These are phyloP conservation scores for Pichia kudriavzevii DNA, from an alignment of 1,139 yeast species.

Conservation along the genomic window DNA sequence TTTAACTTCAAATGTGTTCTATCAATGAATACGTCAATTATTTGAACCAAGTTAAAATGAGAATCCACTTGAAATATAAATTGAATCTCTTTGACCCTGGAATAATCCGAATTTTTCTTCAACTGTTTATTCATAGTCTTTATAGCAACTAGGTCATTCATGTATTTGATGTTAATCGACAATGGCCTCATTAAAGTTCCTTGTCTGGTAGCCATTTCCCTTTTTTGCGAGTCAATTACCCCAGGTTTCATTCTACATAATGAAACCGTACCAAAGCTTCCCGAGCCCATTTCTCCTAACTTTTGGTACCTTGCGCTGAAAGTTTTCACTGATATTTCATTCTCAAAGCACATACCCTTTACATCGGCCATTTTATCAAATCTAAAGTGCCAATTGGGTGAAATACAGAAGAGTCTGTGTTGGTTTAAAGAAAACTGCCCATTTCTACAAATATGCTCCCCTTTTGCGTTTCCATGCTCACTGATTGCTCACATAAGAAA, in stretches of 20 bases:
- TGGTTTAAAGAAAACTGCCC: too few species aligned
- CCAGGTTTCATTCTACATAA: slow-evolving; percentile 42
- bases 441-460: too few species aligned
- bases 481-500: too few species aligned
- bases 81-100: slow-evolving; percentile 62
- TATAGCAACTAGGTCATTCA: slow-evolving; percentile 61
- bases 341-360: too few species aligned
- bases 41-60: slow-evolving; percentile 63
- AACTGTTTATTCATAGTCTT: slow-evolving; percentile 65
- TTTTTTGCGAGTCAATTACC: slow-evolving; percentile 1
- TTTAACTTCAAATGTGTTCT: slow-evolving; percentile 49
- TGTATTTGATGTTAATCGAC: slow-evolving; percentile 17
- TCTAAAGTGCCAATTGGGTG: too few species aligned
- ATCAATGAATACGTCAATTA: slow-evolving; percentile 76
- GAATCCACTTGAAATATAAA: slow-evolving; percentile 67
- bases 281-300: slow-evolving; percentile 56
- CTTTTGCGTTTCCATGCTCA: too few species aligned
- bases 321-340: slow-evolving; percentile 20
- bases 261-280: slow-evolving; percentile 70
- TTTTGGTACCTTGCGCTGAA: slow-evolving; percentile 36
- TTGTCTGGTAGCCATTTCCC: slow-evolving; percentile 19
- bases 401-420: too few species aligned
- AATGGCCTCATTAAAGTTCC: slow-evolving; percentile 49
- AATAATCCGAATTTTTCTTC: slow-evolving; percentile 46
- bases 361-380: too few species aligned